Evolutionary conservation across 2,329 filamentous ascomycete species (phyloP).

Genomic region (Bipolaris zeicola): DNA sequence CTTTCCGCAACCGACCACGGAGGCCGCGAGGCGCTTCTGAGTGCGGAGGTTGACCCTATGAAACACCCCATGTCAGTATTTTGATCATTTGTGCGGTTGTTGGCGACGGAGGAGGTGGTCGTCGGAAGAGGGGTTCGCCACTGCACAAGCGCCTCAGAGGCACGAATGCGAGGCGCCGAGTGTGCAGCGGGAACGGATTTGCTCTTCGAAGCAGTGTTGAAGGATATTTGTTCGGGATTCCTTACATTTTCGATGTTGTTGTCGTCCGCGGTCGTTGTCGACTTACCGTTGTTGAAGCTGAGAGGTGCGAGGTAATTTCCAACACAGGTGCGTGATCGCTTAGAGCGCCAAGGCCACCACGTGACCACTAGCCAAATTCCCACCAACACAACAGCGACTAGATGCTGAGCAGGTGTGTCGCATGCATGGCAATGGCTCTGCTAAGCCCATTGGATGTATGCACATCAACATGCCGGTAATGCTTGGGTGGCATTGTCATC

Average conservation of each 20-base stretch:
- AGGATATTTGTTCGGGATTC: conserved; percentile 27
- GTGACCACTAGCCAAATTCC: conserved; percentile 14
- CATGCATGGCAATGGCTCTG: background rate
- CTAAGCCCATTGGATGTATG: background rate
- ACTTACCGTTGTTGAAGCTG: conserved; percentile 22
- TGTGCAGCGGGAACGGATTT: conserved; percentile 23
- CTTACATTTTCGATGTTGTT: conserved; percentile 52
- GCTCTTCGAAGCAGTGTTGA: conserved; percentile 22
- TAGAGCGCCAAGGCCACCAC: conserved; percentile 14
- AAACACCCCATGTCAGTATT: conserved; percentile 40
- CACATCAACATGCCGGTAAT: too few species aligned
- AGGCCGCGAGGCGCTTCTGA: conserved; percentile 99
- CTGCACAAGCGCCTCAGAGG: conserved; percentile 31
- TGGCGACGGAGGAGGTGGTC: conserved; percentile 24
- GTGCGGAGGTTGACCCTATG: conserved; percentile 98
- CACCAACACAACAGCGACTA: conserved; percentile 1
- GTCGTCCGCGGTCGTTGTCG: conserved; percentile 43
- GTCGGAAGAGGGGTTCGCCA: conserved; percentile 46
- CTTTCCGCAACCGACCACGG: conserved; percentile 98
- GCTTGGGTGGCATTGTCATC: background rate
- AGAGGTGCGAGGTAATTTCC: conserved; percentile 7
- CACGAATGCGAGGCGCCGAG: conserved; percentile 30
- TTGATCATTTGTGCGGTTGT: conserved; percentile 25
- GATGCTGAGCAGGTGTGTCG: background rate
- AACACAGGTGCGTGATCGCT: conserved; percentile 16